These are phyloP conservation scores for Chaetomidium leptoderma DNA, from an alignment of 495 filamentous ascomycete genomes.

Conservation along the genomic window DNA sequence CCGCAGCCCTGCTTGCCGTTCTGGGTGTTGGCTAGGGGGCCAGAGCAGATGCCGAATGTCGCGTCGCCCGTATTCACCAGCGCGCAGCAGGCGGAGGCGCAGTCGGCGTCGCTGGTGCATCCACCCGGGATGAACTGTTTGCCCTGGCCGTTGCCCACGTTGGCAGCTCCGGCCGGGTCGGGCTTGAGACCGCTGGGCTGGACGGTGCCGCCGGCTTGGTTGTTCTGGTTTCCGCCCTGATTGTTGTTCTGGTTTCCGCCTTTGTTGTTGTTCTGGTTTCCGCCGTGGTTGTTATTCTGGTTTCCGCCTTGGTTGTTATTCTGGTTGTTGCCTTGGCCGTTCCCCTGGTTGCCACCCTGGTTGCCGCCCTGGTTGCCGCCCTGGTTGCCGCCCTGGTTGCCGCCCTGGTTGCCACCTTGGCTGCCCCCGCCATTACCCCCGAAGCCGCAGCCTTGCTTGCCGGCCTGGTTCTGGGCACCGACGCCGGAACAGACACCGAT, in stretches of 20 bases:
- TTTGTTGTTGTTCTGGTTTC: too few relatives aligned
- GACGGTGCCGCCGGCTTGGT: slow-evolving; percentile 7
- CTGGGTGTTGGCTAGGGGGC: slow-evolving; percentile 36
- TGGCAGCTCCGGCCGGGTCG: slow-evolving; percentile 23
- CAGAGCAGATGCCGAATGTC: slow-evolving; percentile 38
- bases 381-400: background rate
- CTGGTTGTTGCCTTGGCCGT: background rate
- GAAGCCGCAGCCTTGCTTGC: slow-evolving; percentile 36
- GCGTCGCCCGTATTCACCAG: slow-evolving; percentile 26
- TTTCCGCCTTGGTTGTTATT: background rate
- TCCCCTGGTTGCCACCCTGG: background rate
- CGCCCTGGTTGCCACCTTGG: background rate
- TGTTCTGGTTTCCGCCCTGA: background rate
- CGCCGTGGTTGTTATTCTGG: background rate
- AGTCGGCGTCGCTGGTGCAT: slow-evolving; percentile 27
- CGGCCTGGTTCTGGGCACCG: slow-evolving; percentile 27
- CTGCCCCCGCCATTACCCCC: background rate
- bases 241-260: too few relatives aligned
- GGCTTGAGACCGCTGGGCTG: slow-evolving; percentile 21
- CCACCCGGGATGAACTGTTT: slow-evolving; percentile 29
- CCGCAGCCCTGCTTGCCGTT: slow-evolving; percentile 48
- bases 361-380: background rate
- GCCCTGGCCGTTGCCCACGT: slow-evolving; percentile 27
- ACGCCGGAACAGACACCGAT: slow-evolving; percentile 36
- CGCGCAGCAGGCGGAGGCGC: slow-evolving; percentile 28